phyloP scores from a whole-genome alignment of 1,139 yeast species.

The Suhomyces bolitotheri region DNA sequence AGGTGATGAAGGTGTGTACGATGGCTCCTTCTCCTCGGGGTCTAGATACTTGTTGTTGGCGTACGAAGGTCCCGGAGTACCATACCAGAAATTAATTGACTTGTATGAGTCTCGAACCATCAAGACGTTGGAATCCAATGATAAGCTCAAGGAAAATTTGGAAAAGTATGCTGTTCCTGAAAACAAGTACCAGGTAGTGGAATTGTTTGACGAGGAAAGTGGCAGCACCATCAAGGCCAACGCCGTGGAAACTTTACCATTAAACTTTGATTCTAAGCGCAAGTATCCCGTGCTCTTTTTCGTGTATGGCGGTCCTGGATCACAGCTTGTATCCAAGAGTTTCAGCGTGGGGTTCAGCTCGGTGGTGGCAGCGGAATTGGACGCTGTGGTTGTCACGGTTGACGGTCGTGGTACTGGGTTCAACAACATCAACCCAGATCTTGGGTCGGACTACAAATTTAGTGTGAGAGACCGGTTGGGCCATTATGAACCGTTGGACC shows the following conservation, averaged over 20 bases:
- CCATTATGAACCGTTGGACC: constrained; percentile 67
- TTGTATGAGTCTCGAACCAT: constrained; percentile 38
- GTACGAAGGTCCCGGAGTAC: constrained; percentile 67
- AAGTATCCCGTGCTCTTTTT: constrained; percentile 71
- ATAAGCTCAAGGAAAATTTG: constrained; percentile 38
- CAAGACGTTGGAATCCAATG: constrained; percentile 51
- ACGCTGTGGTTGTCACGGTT: constrained; percentile 74
- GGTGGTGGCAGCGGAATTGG: constrained; percentile 64
- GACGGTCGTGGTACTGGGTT: constrained; percentile 85
- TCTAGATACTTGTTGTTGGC: constrained; percentile 59
- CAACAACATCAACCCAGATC: constrained; percentile 40
- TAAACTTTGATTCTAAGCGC: constrained; percentile 52
- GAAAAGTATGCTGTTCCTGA: constrained; percentile 50
- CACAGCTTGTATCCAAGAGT: constrained; percentile 60
- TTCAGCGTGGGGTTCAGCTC: constrained; percentile 61
- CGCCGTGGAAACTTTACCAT: constrained; percentile 64
- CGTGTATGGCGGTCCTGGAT: constrained; percentile 84
- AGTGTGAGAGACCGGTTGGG: constrained; percentile 68
- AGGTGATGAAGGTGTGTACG: constrained; percentile 65
- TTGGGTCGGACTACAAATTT: constrained; percentile 55
- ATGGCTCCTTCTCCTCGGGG: constrained; percentile 69
- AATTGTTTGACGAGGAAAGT: constrained; percentile 46
- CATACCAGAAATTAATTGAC: constrained; percentile 65
- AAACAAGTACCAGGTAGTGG: constrained; percentile 46
- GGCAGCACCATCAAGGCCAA: constrained; percentile 49